Evolutionary conservation across 768 basidiomycete genomes (phyloP), one percentile per base, ranked within the genome.

Genomic region (Mycena polygramma): DNA sequence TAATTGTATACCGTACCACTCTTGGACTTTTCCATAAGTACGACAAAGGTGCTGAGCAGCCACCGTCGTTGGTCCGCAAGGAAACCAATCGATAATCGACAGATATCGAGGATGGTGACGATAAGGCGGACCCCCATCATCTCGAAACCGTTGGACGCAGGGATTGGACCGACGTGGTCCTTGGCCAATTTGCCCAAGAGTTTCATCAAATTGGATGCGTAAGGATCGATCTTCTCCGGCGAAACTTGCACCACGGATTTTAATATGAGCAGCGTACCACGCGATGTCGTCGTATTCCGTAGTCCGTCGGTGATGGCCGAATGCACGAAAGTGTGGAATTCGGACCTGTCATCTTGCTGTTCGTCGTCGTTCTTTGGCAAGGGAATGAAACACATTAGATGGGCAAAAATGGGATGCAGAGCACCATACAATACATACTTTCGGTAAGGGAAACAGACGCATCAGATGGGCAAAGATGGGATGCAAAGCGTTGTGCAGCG

Each of bases 21-120:
- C 77, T 93, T 92, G 11, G 96, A 97, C 81, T 97, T 96, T 76
- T 98, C 97, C 51, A 95, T 91, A 46, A 99, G 86, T 30, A 91
- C 90, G 20, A 91, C 88, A 70, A 98, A 87, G 15, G 90, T 90
- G 68, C 87, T 91, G 58, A 97, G 82, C 52, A 98, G 86, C 81
- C 90, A 90, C 66, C 92, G 88, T 36, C 98, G 89, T 71, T 96
- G 94, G 58, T 99, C 98, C 13, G 91, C 93, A 26, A 98, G 89
- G 73, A 90, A 90, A 8, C 89, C 88, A n/a, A 97, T 87, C 7
- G 94, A 89, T 39, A 88, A 82, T 65, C 95, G 92, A 73, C 93
- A 93, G 51, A 99, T 93, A 69, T 98, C 94, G 48, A 99, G 87
- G 65, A 96, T 91, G n/a, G 89, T 88, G 58, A 84, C 93, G 68